Conservation (phyloP, 2,329 filamentous ascomycete genomes). For the Neopestalotiopsis sp. region DNA sequence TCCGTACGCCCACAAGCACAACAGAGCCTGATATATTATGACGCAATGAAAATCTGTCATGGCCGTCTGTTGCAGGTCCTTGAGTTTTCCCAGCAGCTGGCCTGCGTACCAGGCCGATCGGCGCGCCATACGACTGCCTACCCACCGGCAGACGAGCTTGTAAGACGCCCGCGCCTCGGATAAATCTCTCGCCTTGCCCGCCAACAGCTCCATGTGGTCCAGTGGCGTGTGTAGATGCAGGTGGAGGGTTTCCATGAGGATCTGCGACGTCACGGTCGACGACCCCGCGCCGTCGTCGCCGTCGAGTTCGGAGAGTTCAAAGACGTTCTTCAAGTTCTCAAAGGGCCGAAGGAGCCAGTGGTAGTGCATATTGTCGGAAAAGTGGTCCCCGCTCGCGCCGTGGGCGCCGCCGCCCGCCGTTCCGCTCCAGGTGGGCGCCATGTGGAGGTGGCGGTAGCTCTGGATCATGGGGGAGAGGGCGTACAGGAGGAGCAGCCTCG, state of each 20-base stretch:
- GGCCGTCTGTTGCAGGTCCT: neutral
- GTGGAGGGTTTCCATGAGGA: neutral
- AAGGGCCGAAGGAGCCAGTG: neutral
- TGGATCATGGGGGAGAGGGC: neutral
- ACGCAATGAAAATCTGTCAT: neutral
- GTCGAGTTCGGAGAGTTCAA: neutral
- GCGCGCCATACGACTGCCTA: neutral
- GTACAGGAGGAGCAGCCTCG: neutral
- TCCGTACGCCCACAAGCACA: neutral
- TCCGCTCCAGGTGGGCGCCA: neutral
- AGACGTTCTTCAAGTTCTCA: neutral
- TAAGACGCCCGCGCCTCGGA: neutral
- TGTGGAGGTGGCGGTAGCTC: neutral
- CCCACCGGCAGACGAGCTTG: neutral
- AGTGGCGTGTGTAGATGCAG: neutral
- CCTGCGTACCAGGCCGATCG: neutral
- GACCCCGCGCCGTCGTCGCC: neutral
- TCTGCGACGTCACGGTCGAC: neutral
- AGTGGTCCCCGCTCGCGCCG: neutral
- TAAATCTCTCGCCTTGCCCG: neutral
- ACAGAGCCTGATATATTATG: neutral
- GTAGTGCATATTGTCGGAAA: neutral
- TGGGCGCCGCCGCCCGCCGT: neutral
- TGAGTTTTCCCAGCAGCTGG: neutral
- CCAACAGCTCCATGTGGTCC: neutral